Percentiles rank a stretch among this genome's conserved stretches.
phyloP scores from a whole-genome alignment of 2,329 filamentous ascomycete species.

The Decorospora gaudefroyi region DNA sequence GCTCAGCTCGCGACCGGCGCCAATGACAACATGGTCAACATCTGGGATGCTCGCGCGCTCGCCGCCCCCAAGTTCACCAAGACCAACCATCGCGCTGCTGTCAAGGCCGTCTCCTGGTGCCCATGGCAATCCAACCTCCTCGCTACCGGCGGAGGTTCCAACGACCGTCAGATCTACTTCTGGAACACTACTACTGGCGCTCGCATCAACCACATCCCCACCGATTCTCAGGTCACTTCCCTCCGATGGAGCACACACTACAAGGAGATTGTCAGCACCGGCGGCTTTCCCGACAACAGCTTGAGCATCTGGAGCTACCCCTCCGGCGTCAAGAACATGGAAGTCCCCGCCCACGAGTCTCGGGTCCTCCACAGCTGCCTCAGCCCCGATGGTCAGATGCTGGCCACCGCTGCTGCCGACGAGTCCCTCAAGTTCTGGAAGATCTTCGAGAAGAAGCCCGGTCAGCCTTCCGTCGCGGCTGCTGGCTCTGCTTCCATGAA shows the following conservation, averaged over 20 bases:
- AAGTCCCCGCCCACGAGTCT: constrained; percentile 97
- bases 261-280: constrained; percentile 96
- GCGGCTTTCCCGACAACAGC: constrained; percentile 98
- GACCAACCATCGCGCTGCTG: constrained; percentile 98
- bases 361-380: constrained; percentile 95
- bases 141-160: constrained; percentile 92
- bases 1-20: constrained; percentile 96
- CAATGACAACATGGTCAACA: constrained; percentile 98
- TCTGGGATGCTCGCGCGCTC: constrained; percentile 96
- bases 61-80: constrained; percentile 98
- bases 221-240: constrained; percentile 94
- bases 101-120: constrained; percentile 98
- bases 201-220: constrained; percentile 98
- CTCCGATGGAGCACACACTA: constrained; percentile 96
- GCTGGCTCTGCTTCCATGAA: constrained; percentile 74
- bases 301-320: constrained; percentile 99
- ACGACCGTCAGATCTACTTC: constrained; percentile 98
- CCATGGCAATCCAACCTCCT: constrained; percentile 98
- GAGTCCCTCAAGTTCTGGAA: constrained; percentile 99
- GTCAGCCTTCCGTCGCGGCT: constrained; percentile 65
- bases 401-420: constrained; percentile 92
- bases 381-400: constrained; percentile 96
- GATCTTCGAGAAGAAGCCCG: constrained; percentile 98
- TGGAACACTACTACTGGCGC: constrained; percentile 99
- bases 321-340: constrained; percentile 92